These are phyloP conservation scores for Globisporangium acanthophoron DNA, from an alignment of 352 stramenopile species.

Conservation along the genomic window DNA sequence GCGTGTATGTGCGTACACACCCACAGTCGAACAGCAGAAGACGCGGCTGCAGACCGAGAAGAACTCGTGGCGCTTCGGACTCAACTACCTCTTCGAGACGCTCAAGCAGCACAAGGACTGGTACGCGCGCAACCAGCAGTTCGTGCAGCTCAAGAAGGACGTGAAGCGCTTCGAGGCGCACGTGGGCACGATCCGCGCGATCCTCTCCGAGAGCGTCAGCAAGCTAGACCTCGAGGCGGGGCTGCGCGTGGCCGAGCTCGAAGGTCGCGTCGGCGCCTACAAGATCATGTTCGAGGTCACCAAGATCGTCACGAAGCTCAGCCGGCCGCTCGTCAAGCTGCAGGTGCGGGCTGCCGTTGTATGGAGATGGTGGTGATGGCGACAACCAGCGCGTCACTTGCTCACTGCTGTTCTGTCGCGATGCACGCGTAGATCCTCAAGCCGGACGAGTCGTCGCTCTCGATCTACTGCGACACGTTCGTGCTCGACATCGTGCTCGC, in stretches of 20 bases:
- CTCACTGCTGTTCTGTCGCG: not conserved
- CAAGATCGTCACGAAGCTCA: conserved; percentile 83
- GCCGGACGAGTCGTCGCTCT: conserved; percentile 79
- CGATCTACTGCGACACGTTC: conserved; percentile 86
- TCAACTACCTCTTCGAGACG: conserved; percentile 88
- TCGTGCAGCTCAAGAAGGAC: conserved; percentile 81
- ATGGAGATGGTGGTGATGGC: not conserved
- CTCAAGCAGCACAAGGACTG: conserved; percentile 88
- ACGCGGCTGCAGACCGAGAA: conserved; percentile 71
- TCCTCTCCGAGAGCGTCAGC: conserved; percentile 78
- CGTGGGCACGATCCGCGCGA: conserved; percentile 57
- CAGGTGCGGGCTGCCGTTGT: conserved; percentile 14
- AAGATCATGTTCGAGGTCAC: conserved; percentile 89
- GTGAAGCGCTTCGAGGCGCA: conserved; percentile 75
- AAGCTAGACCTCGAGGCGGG: conserved; percentile 80
- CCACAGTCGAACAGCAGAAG: conserved; percentile 68
- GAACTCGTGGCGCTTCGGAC: conserved; percentile 83
- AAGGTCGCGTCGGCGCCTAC: conserved; percentile 81
- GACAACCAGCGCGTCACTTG: not conserved
- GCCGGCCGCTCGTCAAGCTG: conserved; percentile 78
- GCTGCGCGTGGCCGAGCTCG: conserved; percentile 76
- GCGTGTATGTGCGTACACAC: not conserved
- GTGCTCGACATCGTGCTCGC: conserved; percentile 80
- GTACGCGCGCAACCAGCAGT: conserved; percentile 87
- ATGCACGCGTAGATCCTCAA: conserved; percentile 58